These are phyloP conservation scores for Yamadazyma dendronema DNA, from an alignment of 1,139 yeast genomes.

Conservation along the genomic window DNA sequence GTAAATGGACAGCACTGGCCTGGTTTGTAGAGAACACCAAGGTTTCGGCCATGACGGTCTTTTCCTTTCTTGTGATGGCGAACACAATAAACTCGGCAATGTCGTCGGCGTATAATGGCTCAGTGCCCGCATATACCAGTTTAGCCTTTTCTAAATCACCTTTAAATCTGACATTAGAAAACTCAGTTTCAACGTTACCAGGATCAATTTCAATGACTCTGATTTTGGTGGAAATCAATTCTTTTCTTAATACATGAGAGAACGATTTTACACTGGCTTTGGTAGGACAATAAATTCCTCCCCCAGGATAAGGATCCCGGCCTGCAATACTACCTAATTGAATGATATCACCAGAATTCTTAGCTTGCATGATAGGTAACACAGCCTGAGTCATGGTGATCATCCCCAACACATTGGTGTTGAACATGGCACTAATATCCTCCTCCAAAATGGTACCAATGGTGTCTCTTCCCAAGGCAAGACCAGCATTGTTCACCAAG, in stretches of 20 bases:
- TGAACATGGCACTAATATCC: slow-evolving; percentile 39
- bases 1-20: slow-evolving; percentile 64
- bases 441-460: slow-evolving; percentile 31
- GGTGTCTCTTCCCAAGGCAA: slow-evolving; percentile 41
- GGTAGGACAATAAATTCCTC: slow-evolving; percentile 85
- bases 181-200: slow-evolving; percentile 87
- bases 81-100: slow-evolving; percentile 81
- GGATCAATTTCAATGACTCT: slow-evolving; percentile 85
- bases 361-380: slow-evolving; percentile 43
- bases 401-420: slow-evolving; percentile 43
- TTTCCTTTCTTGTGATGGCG: slow-evolving; percentile 65
- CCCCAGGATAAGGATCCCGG: slow-evolving; percentile 82
- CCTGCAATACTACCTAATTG: slow-evolving; percentile 89
- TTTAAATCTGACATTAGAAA: slow-evolving; percentile 69
- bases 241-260: slow-evolving; percentile 74
- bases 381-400: slow-evolving; percentile 41
- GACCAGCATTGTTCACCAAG: slow-evolving; percentile 43
- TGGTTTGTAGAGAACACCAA: slow-evolving; percentile 77
- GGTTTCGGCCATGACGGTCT: slow-evolving; percentile 77
- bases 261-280: slow-evolving; percentile 81
- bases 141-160: slow-evolving; percentile 72
- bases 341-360: slow-evolving; percentile 72
- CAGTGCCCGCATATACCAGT: slow-evolving; percentile 68
- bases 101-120: slow-evolving; percentile 73
- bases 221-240: slow-evolving; percentile 66